Base-by-base conservation (phyloP, 352 stramenopile species). In the Nothophytophthora sp. region DNA sequence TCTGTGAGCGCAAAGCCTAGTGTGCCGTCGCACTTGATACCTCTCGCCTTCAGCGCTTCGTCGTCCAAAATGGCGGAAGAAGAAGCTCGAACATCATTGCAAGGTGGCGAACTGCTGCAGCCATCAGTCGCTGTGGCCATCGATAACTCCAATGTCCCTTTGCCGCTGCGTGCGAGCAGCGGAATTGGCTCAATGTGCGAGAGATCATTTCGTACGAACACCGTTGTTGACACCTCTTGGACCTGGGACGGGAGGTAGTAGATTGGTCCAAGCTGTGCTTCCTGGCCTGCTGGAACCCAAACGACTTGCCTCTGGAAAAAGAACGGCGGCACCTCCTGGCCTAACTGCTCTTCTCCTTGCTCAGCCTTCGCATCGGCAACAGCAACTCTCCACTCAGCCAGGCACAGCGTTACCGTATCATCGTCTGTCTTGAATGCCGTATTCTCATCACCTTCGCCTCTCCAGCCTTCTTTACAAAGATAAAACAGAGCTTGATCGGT, bases 151-250 rank as follows among this genome's bases (percentile, higher is more conserved):
- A 88, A 38, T 2, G 45, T 50, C 4, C 74, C 78, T 52, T 69
- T 60, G 1, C 72, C 79, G 53, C 73, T 86, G 2, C 36, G 47
- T 5, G 71, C 79, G 22, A 55, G 15, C 16, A 90, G 34, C 2
- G 25, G 19, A 5, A 88, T 34, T 11, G 63, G 49, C 40, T 90
- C 79, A 20, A 90, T 75, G 42, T 90, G 79, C 2, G 79, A 81
- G n/a, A 90, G 64, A 32, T 76, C 55, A 37, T 85, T 88, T 22
- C 79, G 79, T 10, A 90, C 62, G 49, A 70, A 90, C 4, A 88
- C 29, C 22, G 24, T 60, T 0, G 59, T 60, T 15, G 51, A 34
- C 11, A 81, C 44, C 30, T 69, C 39, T 19, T 67, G 52, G 5
- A 68, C 62, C 45, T 50, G 52, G 8, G 69, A 76, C 8, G 79